Base-by-base conservation (phyloP, 2,329 filamentous ascomycete species). In the Pseudodiploospora longispora region DNA sequence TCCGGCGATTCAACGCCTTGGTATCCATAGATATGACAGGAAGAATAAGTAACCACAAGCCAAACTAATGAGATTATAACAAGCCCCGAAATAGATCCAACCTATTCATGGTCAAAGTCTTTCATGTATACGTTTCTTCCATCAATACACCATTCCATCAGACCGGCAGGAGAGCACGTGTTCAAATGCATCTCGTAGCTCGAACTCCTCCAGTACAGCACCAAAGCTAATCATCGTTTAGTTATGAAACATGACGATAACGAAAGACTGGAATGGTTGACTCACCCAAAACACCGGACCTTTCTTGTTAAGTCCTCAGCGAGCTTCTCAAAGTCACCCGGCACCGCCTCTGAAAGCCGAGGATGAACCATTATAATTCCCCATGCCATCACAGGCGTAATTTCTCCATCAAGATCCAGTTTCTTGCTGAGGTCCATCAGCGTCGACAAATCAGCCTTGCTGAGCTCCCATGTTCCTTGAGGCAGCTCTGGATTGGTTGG, bases 331-430 rank as follows among this genome's bases (percentile, higher is more conserved):
- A 95, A 80, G 57, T 96, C 88, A 34, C 78, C 74, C 41, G 68
- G 64, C 10, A 71, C 78, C 52, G 96, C 66, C 52, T 84, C 79
- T 5, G 61, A 60, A 50, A 90, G 80, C 49, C 83, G 73, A 33
- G 84, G 78, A 63, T 93, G 83, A 38, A 73, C 75, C 50, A 88
- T 70, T 40, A 97, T 75, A 66, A 87, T 85, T 40, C 87, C 85
- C 80, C 93, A 91, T 1, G 90, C 90, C 87, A 95, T 95, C 52
- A 96, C 86, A 0, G 93, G 93, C 12, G 91, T 97, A 56, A 97
- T 87, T 66, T 94, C 87, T 42, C 88, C 88, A 49, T 93, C 87
- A 2, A 93, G 78, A 54, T 93, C 83, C 28, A 96, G 74, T 55
- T 83, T 81, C 54, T 82, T 78, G 67, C 88, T 95, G 44, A 96